Conservation (phyloP, 208 protist genomes). For the Leishmania braziliensis region DNA sequence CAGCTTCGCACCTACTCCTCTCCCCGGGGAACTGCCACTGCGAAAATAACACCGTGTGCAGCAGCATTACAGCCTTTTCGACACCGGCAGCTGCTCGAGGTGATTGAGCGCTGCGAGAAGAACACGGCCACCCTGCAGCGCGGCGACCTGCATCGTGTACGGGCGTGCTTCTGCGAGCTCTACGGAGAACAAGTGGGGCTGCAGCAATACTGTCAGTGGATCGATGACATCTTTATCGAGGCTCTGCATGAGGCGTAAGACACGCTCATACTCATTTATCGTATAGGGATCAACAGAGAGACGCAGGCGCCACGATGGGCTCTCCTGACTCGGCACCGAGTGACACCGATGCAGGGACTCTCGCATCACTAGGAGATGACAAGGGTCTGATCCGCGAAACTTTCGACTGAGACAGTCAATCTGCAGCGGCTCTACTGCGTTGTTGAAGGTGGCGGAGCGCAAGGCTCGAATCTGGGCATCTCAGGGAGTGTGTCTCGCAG, state of each 20-base stretch:
- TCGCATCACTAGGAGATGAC: background rate
- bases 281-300: background rate
- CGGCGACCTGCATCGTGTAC: conserved; percentile 38
- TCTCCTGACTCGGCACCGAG: background rate
- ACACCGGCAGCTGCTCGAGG: conserved; percentile 38
- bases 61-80: conserved; percentile 17
- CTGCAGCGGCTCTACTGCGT: background rate
- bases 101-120: conserved; percentile 39
- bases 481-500: background rate
- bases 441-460: background rate
- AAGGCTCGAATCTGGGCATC: background rate
- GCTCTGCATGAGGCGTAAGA: conserved; percentile 17
- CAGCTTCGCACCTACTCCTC: conserved; percentile 34
- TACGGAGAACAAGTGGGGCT: conserved; percentile 43
- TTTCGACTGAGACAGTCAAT: background rate
- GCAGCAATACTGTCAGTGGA: conserved; percentile 53
- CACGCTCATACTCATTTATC: background rate
- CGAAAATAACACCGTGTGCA: background rate
- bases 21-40: conserved; percentile 11
- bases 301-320: background rate
- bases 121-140: conserved; percentile 20
- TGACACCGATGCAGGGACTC: background rate
- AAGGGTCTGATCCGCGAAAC: background rate
- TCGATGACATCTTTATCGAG: conserved; percentile 52
- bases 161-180: conserved; percentile 51